A percentile compares a stretch with the other conserved stretches of the same genome.
Conservation (phyloP, 495 filamentous ascomycete genomes). For the Lophiotrema nucula region DNA sequence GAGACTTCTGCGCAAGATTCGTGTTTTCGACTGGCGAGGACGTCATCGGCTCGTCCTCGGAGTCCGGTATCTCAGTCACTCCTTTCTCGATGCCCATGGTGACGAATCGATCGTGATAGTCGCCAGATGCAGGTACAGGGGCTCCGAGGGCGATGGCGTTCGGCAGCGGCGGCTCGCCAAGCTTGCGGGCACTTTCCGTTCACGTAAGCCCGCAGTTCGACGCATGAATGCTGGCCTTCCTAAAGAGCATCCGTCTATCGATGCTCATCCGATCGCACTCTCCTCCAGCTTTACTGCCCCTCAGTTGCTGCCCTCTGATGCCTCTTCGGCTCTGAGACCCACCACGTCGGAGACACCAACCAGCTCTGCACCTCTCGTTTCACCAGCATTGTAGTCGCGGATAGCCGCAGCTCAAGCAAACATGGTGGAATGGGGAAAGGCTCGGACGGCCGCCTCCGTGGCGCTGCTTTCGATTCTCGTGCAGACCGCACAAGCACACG, state of each 20-base stretch:
- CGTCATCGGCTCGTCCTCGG: constrained; percentile 24
- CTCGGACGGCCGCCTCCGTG: constrained; percentile 4
- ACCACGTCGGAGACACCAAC: constrained; percentile 13
- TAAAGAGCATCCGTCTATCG: not conserved
- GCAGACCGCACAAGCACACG: constrained; percentile 55
- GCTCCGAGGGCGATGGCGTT: not conserved
- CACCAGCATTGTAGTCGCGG: not conserved
- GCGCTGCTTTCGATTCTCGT: constrained; percentile 25
- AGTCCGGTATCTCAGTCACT: constrained; percentile 26
- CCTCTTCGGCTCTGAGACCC: constrained; percentile 5
- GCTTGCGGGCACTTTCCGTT: not conserved
- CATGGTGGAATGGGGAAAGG: constrained; percentile 7
- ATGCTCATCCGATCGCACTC: no score
- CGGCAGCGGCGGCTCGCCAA: not conserved
- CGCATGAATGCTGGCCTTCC: constrained; percentile 13
- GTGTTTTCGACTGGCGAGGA: constrained; percentile 25
- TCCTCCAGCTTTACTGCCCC: not conserved
- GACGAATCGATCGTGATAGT: not conserved
- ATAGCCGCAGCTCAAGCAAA: not conserved
- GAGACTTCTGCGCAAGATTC: no score
- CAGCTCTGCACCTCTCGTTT: not conserved
- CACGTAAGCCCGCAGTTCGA: constrained; percentile 8
- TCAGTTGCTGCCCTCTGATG: constrained; percentile 7
- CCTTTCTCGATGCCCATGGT: constrained; percentile 10
- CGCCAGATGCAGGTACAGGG: not conserved